Evolutionary conservation across 805 yeast species (phyloP), one percentile per base, ranked within the genome.

Genomic region (Sungouiozyma intestinalis): DNA sequence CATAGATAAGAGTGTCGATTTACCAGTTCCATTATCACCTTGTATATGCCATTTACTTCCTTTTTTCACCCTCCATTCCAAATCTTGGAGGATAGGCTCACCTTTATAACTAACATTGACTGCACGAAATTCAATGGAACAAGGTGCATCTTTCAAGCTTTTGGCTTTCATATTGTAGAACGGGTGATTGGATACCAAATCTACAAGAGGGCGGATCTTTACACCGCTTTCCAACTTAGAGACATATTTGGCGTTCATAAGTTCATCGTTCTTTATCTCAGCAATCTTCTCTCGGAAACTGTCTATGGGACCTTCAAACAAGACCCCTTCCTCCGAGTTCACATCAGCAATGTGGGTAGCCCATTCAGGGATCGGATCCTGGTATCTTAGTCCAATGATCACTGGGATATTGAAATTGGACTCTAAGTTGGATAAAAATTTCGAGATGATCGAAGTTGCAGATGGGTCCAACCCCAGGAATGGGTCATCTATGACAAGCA

Each of bases 11-110:
- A 90, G 63, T 0, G 98, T 92, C 1, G 96, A 84, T 59, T 90
- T 90, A 0, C 98, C 98, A 0, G 94, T 73, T 1, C 98, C 98
- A 50, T 92, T 90, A 44, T 77, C 75, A 2, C 98, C 98, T 43
- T 81, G 67, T 24, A 90, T 70, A 56, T 92, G 94, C 94, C 97
- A 86, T 53, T 76, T 80, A 32, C 85, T 83, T 3, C 94, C 94
- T 35, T 66, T 67, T 3, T 67, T 65, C 11, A 87, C 80, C 6
- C 62, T 64, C 88, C 95, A 84, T 15, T 62, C 62, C 41, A 90
- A 67, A 44, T 81, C 62, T 35, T 67, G 60, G 37, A 90, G 63
- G 0, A 87, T 71, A 0, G 76, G 73, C 16, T 70, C 65, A 1
- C 80, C 84, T 37, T 73, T 70, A 60, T 87, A 88, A 3, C 74